Evolutionary conservation across 75 land plant genomes (phyloP), one percentile per base, ranked within the genome.

Genomic region (Cryptomeria japonica): DNA sequence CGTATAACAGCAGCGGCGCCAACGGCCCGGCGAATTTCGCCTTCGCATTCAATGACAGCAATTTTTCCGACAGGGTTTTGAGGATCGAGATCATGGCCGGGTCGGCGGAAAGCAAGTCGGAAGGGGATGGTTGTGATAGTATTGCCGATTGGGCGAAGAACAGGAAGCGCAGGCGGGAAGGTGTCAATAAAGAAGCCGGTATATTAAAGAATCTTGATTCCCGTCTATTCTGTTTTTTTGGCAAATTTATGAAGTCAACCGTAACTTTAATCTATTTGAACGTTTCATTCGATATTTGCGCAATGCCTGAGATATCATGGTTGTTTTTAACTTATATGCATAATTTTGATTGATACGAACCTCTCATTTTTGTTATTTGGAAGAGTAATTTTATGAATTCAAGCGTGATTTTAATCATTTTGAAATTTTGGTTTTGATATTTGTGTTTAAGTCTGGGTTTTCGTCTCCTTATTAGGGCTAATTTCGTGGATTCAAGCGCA

Each of bases 11-110:
- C 32, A 90, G 88, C 51, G 87, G 90, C 64, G 87, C 76, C 32
- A 58, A 88, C 39, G 89, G 90, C 8, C 95, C 91, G 19, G 86
- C 87, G 13, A 94, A 93, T 78, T 97, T 96, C 88, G 96, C 91
- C 6, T 97, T 97, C 88, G 99, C 99, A 44, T 97, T 97, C 88
- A 96, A 97, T 87, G 95, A 96, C 86, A 94, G 96, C 93, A 96
- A 96, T 82, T 97, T 97, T 94, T 97, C 99, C 42, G 99, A 97
- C 79, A 93, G 99, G 34, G 83, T 96, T 34, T 88, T 97, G 5
- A 88, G 92, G 90, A 95, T 97, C 80, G 99, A 97, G 93, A 91
- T 97, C 84, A 83, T 95, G 70, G 92, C 95, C 6, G 94, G 87
- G 0, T 79, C 94, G 3, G 80, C 95, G 19, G 95, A 94, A 51